Base-by-base conservation (phyloP, 257 asterid genomes). In the Scutellaria barbata region DNA sequence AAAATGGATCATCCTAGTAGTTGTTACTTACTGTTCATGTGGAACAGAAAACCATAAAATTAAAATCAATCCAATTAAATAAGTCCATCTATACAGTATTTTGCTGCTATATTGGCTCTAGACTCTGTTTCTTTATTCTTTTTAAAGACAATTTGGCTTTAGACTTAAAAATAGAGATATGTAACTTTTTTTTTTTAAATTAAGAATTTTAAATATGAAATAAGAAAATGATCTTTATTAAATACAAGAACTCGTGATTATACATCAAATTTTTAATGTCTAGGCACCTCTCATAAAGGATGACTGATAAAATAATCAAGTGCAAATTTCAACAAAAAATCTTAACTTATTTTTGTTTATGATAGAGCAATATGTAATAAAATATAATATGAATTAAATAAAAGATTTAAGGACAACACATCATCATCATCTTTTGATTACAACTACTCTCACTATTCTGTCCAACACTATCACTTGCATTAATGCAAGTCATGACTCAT, bases 391-490 rank as follows among this genome's bases (percentile, higher is more conserved):
- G 35, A 30, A 30, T 30, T 30, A 30, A 30, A 30, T 30, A 30
- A 1, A 30, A 3, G 4, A 30, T 30, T 30, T 30, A 30, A 30
- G 25, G 25, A 22, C 25, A 22, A 2, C 2, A 2, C 10, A n/a
- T n/a, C 46, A 42, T 9, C 10, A 42, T 9, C 12, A 42, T 42
- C 47, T 42, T 42, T 42, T 42, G 47, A 42, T 42, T 8, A 42
- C 12, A 42, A 42, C 35, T 30, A 42, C 47, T 42, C 12, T 42
- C 11, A 22, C 35, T 54, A 69, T 57, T 57, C 35, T 56, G 60
- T 35, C 68, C 68, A 45, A 47, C 41, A 54, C 68, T 51, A 75
- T 46, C 78, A 66, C 78, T 70, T 75, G 75, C 80, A 79, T 72
- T 79, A 43, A 66, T 66, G 61, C 66, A 62, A 47, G 48, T 12